A percentile compares a stretch with the other conserved stretches of the same genome.
Evolutionary conservation across 768 basidiomycete genomes (phyloP).

Genomic region (Lentinula lateritia): DNA sequence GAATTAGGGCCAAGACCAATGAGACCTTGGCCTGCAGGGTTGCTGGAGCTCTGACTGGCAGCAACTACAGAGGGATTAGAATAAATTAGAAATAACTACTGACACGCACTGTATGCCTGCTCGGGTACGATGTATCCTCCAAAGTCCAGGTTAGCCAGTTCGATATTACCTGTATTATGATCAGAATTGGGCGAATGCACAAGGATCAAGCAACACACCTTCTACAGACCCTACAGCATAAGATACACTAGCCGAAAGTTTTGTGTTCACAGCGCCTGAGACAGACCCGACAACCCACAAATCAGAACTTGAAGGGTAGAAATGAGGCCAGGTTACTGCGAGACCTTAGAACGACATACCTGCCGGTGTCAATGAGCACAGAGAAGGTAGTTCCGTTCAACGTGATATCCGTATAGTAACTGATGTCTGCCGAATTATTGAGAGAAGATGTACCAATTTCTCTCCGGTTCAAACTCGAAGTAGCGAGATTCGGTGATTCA

Average conservation of each 20-base stretch:
- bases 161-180: constrained; percentile 35
- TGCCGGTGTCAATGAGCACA: constrained; percentile 43
- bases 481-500: constrained; percentile 4
- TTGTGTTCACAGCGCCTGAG: constrained; percentile 30
- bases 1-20: constrained; percentile 59
- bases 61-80: constrained; percentile 28
- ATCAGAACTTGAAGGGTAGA: constrained; percentile 44
- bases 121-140: constrained; percentile 36
- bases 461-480: background rate
- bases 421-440: constrained; percentile 31
- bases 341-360: constrained; percentile 9
- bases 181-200: background rate
- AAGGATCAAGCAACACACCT: constrained; percentile 27
- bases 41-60: constrained; percentile 23
- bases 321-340: background rate
- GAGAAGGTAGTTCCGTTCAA: constrained; percentile 29
- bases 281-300: constrained; percentile 51
- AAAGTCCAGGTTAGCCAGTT: constrained; percentile 37
- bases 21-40: constrained; percentile 28
- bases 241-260: constrained; percentile 30
- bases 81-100: background rate
- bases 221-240: constrained; percentile 52
- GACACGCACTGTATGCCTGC: constrained; percentile 42
- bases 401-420: constrained; percentile 33
- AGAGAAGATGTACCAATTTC: constrained; percentile 13